Conservation (phyloP, 2,329 filamentous ascomycete species). For the Epichloe aotearoae region DNA sequence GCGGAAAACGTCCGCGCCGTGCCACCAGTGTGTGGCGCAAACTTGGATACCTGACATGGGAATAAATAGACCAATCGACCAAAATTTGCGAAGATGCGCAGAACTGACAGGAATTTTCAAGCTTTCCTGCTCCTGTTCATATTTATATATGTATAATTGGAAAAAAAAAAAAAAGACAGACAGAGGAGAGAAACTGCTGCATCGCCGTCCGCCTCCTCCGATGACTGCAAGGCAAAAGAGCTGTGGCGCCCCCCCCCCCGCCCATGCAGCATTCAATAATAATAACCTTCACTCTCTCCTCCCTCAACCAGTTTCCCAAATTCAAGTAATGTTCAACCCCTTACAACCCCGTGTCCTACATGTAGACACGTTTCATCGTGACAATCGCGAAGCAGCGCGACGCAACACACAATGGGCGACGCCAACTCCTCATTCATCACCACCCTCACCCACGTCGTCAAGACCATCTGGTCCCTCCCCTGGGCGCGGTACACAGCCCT, state of each 20-base stretch:
- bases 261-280: too few relatives aligned
- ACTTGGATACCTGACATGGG: too few relatives aligned
- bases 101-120: too few relatives aligned
- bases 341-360: neutral
- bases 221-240: neutral
- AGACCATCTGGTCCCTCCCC: slow-evolving; percentile 15
- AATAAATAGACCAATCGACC: too few relatives aligned
- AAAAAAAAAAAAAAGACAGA: neutral
- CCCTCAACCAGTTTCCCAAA: neutral
- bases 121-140: too few relatives aligned
- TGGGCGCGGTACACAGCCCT: slow-evolving; percentile 15
- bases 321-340: neutral
- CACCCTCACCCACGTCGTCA: slow-evolving; percentile 14
- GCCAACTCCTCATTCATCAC: slow-evolving; percentile 11
- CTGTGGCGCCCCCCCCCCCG: neutral
- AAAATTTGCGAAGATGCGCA: too few relatives aligned
- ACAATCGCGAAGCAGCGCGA: too few relatives aligned
- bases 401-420: slow-evolving; percentile 7
- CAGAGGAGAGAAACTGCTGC: neutral
- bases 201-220: neutral
- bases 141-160: too few relatives aligned
- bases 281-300: neutral
- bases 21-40: too few relatives aligned
- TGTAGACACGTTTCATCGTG: neutral
- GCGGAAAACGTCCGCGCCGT: too few relatives aligned